Percentiles rank a stretch among this genome's conserved stretches.
These are phyloP conservation scores for Macrotyloma uniflorum DNA, from an alignment of 306 rosid genomes.

Conservation along the genomic window DNA sequence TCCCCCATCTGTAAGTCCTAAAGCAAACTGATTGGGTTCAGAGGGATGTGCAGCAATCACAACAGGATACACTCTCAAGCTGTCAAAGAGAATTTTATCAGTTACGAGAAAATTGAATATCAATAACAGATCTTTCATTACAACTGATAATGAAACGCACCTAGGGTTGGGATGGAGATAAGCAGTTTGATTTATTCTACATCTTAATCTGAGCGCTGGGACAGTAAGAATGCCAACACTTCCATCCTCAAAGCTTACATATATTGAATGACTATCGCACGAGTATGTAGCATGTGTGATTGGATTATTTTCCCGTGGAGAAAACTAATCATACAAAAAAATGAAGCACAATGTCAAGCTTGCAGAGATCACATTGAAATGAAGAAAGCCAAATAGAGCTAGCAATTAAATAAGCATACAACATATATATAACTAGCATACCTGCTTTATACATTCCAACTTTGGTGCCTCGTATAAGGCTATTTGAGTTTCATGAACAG, in stretches of 20 bases:
- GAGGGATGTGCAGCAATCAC: constrained; percentile 98
- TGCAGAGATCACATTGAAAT: constrained; percentile 35
- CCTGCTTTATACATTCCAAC: constrained; percentile 93
- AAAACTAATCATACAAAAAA: constrained; percentile 53
- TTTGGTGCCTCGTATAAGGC: constrained; percentile 92
- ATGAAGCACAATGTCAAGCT: constrained; percentile 24
- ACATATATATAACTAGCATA: constrained; percentile 25
- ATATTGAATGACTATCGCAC: constrained; percentile 88
- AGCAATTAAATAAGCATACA: constrained; percentile 2
- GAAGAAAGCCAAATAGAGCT: constrained; percentile 27
- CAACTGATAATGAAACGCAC: constrained; percentile 45
- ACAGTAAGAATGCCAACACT: constrained; percentile 87
- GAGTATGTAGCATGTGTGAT: constrained; percentile 96
- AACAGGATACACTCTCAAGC: constrained; percentile 76
- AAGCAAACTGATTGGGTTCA: constrained; percentile 89
- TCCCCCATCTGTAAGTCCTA: constrained; percentile 93
- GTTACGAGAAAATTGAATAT: constrained; percentile 10
- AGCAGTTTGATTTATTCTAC: constrained; percentile 80
- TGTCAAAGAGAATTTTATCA: constrained; percentile 42
- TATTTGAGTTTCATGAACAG: constrained; percentile 95
- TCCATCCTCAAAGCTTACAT: constrained; percentile 95
- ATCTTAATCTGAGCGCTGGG: constrained; percentile 78
- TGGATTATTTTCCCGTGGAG: constrained; percentile 78
- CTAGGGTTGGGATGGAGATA: constrained; percentile 88
- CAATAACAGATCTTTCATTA: constrained; percentile 17